Evolutionary conservation across 805 yeast genomes (phyloP).

Genomic region (Saccharomycopsis schoenii): DNA sequence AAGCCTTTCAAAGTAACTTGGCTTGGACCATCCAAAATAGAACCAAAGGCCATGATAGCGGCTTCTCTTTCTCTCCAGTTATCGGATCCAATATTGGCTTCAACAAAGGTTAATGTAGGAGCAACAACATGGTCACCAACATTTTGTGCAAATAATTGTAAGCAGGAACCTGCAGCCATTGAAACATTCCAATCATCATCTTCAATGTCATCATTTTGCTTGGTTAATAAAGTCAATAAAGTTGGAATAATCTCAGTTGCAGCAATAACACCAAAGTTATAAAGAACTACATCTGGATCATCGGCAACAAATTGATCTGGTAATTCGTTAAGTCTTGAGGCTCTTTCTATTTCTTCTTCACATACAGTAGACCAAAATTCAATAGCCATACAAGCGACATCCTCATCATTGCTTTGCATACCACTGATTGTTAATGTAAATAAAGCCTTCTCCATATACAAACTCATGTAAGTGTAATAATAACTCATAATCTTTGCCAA

Average conservation of each 20-base stretch:
- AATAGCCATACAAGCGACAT: constrained; percentile 95
- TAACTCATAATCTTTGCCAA: constrained; percentile 83
- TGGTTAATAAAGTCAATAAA: constrained; percentile 63
- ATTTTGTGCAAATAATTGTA: constrained; percentile 86
- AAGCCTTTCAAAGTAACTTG: constrained; percentile 54
- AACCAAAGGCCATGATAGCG: constrained; percentile 98
- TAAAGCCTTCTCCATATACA: constrained; percentile 95
- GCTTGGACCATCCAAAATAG: constrained; percentile 91
- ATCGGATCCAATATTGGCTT: constrained; percentile 47
- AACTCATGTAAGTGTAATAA: constrained; percentile 82
- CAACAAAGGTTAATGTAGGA: constrained; percentile 79
- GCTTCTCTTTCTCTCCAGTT: constrained; percentile 92
- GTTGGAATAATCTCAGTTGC: constrained; percentile 82
- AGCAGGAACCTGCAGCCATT: constrained; percentile 98
- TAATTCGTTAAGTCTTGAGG: constrained; percentile 54
- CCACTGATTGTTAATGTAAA: constrained; percentile 85
- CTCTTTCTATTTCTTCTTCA: constrained; percentile 86
- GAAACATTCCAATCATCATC: constrained; percentile 97
- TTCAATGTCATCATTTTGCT: constrained; percentile 87
- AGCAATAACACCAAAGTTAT: constrained; percentile 79
- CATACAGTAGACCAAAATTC: constrained; percentile 99
- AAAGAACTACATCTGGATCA: constrained; percentile 40
- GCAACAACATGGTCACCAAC: constrained; percentile 80
- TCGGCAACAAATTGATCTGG: constrained; percentile 32
- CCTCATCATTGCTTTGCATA: constrained; percentile 76